These are phyloP conservation scores for Picea abies DNA, from an alignment of 83 land plant species.

Conservation along the genomic window DNA sequence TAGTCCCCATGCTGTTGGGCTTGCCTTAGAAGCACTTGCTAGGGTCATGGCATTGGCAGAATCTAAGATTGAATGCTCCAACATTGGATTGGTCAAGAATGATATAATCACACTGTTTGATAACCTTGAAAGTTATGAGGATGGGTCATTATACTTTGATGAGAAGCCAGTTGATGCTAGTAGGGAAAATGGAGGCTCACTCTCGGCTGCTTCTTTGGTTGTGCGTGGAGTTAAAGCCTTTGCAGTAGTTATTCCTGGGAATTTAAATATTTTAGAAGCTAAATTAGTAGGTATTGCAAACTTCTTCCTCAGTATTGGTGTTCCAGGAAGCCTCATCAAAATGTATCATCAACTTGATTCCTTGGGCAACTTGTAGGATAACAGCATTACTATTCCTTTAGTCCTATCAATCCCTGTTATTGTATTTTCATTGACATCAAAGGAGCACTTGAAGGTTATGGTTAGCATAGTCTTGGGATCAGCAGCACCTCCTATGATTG, in stretches of 20 bases:
- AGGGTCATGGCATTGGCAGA: too few species aligned
- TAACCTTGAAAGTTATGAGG: conserved; percentile 35
- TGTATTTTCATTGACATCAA: conserved; percentile 50
- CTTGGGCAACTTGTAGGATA: conserved; percentile 55
- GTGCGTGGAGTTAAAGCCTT: conserved; percentile 52
- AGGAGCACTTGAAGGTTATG: conserved; percentile 59
- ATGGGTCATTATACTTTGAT: conserved; percentile 57
- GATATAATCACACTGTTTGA: not conserved
- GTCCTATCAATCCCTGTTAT: conserved; percentile 59
- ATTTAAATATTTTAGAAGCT: conserved; percentile 15
- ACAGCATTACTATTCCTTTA: conserved; percentile 58
- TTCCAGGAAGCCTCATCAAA: conserved; percentile 55
- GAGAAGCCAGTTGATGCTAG: conserved; percentile 48
- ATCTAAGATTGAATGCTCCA: too few species aligned
- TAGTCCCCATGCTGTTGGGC: conserved; percentile 65
- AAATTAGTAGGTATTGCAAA: conserved; percentile 46
- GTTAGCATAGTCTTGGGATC: conserved; percentile 67
- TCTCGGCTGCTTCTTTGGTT: conserved; percentile 51
- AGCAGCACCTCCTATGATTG: conserved; percentile 51
- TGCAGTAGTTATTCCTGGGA: conserved; percentile 43
- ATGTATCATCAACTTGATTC: conserved; percentile 62
- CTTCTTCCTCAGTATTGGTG: conserved; percentile 60
- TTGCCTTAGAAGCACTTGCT: conserved; percentile 34
- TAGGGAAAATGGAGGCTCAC: conserved; percentile 36
- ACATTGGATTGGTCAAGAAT: not conserved